Base-by-base conservation (phyloP, 148 eudicot genomes). In the Dianthus caryophyllus region DNA sequence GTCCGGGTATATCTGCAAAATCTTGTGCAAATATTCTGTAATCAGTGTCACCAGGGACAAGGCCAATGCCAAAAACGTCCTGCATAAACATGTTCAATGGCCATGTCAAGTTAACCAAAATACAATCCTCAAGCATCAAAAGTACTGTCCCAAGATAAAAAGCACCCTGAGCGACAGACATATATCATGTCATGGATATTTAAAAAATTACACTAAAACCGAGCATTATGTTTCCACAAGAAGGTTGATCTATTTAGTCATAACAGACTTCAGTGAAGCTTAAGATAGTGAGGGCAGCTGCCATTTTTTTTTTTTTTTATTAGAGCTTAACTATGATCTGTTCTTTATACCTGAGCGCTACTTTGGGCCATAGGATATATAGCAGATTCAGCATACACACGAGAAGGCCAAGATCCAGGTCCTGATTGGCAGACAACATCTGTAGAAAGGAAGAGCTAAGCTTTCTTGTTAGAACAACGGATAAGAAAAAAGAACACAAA, bases 361-460 rank as follows among this genome's bases (percentile, higher is more conserved):
- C 99, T 94, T 74, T 82, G 85, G 66, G 93, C 97, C 99, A 94
- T 94, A 68, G 99, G 99, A 85, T 88, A 81, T 72, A 85, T 9
- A 72, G 99, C 97, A 62, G 99, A 84, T 72, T 90, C 81, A 43
- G 97, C 85, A 76, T 94, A 94, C 57, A 94, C 80, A 60, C 30
- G 80, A 50, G 93, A 88, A 77, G 99, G 92, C 99, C 97, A 94
- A 68, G 90, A 79, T 67, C 99, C 99, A 43, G 99, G 99, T 71
- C 99, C 99, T 73, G 99, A 94, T 82, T 94, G 99, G 80, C 96
- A 88, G 52, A 94, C 91, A 71, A 90, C 48, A 88, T 92, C 97
- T 92, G 89, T 61, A 55, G 49, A 76, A 49, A 76, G 61, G 66
- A 31, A 76, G 16, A 50, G 44, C 31, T 61, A 36, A 74, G 16